These are phyloP conservation scores for Theobroma grandiflorum DNA, from an alignment of 441 rosid genomes.

Conservation along the genomic window DNA sequence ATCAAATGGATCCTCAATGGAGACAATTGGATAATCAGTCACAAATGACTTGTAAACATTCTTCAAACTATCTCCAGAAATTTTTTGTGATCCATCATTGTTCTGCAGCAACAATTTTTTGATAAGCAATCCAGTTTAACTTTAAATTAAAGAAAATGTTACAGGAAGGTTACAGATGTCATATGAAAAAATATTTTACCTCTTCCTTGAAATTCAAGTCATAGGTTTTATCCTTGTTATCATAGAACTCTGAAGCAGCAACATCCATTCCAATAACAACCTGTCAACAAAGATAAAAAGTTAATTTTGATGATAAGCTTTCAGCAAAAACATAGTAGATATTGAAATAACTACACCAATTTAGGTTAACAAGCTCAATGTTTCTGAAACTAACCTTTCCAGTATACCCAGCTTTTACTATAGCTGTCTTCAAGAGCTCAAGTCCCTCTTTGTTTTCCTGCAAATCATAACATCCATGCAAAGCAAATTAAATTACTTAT, in stretches of 20 bases:
- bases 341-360: not conserved
- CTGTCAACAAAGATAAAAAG: constrained; percentile 29
- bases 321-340: not conserved
- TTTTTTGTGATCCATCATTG: constrained; percentile 53
- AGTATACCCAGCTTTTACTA: constrained; percentile 55
- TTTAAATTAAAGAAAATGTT: not conserved
- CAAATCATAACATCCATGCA: constrained; percentile 5
- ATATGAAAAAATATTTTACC: constrained; percentile 28
- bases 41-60: constrained; percentile 52
- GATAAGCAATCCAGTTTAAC: not conserved
- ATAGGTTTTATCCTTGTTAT: constrained; percentile 49
- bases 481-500: not conserved
- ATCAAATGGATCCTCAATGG: constrained; percentile 61
- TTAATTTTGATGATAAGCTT: not conserved
- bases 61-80: constrained; percentile 52
- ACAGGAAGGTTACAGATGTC: not conserved
- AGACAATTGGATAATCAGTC: constrained; percentile 52
- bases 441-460: constrained; percentile 62
- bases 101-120: constrained; percentile 31
- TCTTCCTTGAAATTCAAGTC: constrained; percentile 63
- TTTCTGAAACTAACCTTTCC: constrained; percentile 42
- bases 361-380: not conserved
- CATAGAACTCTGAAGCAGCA: constrained; percentile 61
- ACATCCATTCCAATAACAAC: constrained; percentile 62
- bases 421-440: constrained; percentile 58